Base-by-base conservation (phyloP, 192 early-diverging fungal genomes). In the Coemansia sp. region DNA sequence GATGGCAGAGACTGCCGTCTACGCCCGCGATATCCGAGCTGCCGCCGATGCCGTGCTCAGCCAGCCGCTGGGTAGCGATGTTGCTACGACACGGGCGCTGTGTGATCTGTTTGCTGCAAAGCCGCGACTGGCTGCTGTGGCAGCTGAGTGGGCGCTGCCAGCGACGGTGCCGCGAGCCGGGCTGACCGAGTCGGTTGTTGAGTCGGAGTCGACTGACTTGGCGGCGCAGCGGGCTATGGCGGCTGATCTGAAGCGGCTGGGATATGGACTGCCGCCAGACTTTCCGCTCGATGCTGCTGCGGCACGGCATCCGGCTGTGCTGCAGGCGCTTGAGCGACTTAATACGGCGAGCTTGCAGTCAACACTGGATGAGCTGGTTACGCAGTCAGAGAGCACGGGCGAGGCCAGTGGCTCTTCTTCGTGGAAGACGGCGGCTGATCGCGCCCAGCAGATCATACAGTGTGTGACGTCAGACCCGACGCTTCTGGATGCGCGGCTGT, bases 51-150 rank as follows among this genome's bases (percentile, higher is more conserved):
- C 55, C 1, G 72, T 73, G 41, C 61, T 82, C 33, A 61, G 62
- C 14, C 42, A 59, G 34, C n/a, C 37, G 7, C 33, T 41, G 25
- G 56, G 38, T 18, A 58, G 23, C 9, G 36, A 39, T 1, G 59
- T 2, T 12, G 38, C 26, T 23, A 21, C 25, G 12, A 26, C 16
- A 56, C 62, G 59, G 12, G 20, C 48, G 45, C 78, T 84, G 47
- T 79, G 77, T 53, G 70, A 76, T 8, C 42, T 80, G 64, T 79
- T 84, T 57, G 69, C 71, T 45, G 77, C 69, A 26, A 80, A 84
- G 59, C 68, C 78, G 5, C 38, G 66, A 8, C 50, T 77, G 13
- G 47, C 48, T 16, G 55, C 65, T n/a, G 36, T 57, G 21, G 58
- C 74, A 13, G 52, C 25, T 14, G 52, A 26, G 25, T 84, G 83